Evolutionary conservation across 768 basidiomycete genomes (phyloP), one percentile per base, ranked within the genome.

Genomic region (Boletus pseudo-olivaceus): DNA sequence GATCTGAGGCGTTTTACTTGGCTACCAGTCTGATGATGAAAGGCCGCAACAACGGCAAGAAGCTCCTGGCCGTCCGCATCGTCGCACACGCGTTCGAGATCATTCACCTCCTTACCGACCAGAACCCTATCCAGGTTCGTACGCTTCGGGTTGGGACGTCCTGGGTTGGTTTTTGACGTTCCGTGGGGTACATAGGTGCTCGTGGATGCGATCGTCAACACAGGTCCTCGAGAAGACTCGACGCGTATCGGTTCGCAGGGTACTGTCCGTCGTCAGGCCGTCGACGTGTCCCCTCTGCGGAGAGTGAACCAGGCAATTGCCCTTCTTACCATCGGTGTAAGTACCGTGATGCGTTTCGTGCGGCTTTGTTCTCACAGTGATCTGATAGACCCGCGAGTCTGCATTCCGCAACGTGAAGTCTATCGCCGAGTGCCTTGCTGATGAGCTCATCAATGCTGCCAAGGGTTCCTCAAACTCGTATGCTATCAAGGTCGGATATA

Each of bases 401-500:
- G 94, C 97, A 49, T 99, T 99, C 93, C 93, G 97, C 76, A 99
- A 99, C 79, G 92, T 98, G 67, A 99, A 99, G 78, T 97, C 94
- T 57, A 89, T 99, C 66, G 94, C 97, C 57, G 96, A 98, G 79
- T 98, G 96, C 78, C 83, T 98, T 49, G 96, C 97, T 56, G 97
- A 98, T 73, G 97, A 99, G 75, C 88, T 98, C 69, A 98, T 98
- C 83, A 99, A 99, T 75, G 97, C 97, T 50, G 97, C 96, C 62
- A 98, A 99, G 81, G 97, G 97, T 61, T 98, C 97, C 47, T 98
- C 95, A 69, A 99, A 99, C 88, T 98, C 96, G 51, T 99, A 98
- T 73, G 96, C 96, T 58, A 99, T 99, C 83, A 98, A 98, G 91
- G 90, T 90, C 42, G 43, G 76, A 34, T 8, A 17, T 3, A 1